Evolutionary conservation across 2,329 filamentous ascomycete species (phyloP).

Genomic region (Beauveria medogensis): DNA sequence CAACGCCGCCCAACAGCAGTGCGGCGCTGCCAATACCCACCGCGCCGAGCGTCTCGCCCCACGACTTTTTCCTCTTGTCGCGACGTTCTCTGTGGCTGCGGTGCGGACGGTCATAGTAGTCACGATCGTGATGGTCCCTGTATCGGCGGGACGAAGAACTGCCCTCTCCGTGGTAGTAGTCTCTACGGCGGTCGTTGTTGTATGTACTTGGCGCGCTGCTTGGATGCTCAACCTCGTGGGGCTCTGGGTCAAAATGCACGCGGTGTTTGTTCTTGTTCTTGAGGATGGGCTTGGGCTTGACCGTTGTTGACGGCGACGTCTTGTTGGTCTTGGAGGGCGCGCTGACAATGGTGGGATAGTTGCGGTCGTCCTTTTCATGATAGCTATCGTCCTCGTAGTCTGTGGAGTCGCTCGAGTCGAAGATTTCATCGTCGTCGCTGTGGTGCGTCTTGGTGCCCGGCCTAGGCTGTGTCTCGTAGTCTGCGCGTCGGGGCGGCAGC

Average conservation of each 20-base stretch:
- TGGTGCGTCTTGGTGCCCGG: constrained; percentile 24
- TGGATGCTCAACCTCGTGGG: constrained; percentile 33
- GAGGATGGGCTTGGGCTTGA: constrained; percentile 48
- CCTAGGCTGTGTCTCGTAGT: constrained; percentile 14
- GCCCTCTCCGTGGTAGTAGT: constrained; percentile 19
- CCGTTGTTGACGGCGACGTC: constrained; percentile 27
- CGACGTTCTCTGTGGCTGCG: constrained; percentile 20
- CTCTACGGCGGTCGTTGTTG: constrained; percentile 24
- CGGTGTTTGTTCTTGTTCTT: constrained; percentile 53
- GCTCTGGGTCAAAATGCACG: constrained; percentile 44
- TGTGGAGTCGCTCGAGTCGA: constrained; percentile 24
- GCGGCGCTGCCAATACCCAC: constrained; percentile 55
- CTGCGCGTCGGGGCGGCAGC: constrained; percentile 3
- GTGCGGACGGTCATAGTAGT: constrained; percentile 23
- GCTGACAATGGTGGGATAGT: constrained; percentile 29
- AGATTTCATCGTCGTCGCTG: constrained; percentile 22
- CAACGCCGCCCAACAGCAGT: constrained; percentile 45
- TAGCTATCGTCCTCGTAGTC: constrained; percentile 27
- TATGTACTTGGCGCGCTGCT: constrained; percentile 20
- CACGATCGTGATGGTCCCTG: constrained; percentile 16
- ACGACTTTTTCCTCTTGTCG: constrained; percentile 34
- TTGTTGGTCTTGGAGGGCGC: constrained; percentile 24
- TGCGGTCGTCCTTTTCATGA: constrained; percentile 22
- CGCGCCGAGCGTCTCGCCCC: constrained; percentile 47
- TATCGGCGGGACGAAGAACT: constrained; percentile 13